Evolutionary conservation across 2,329 filamentous ascomycete genomes (phyloP).

Genomic region (Meredithiella fracta): DNA sequence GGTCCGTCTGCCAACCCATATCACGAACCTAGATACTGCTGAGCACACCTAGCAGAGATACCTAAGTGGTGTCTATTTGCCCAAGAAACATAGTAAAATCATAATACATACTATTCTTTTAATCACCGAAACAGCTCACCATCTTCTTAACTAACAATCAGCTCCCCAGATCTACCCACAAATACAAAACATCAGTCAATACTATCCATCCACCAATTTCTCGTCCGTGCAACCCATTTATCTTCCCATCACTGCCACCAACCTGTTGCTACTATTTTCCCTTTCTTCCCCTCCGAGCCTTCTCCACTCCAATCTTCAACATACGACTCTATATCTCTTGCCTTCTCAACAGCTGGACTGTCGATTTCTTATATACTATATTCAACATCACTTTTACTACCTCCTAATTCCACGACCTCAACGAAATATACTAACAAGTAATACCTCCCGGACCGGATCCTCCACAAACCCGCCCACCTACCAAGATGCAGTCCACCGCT

Average conservation of each 20-base stretch:
- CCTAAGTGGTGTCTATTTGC: too few species aligned
- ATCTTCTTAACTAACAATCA: background rate
- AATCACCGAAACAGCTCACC: background rate
- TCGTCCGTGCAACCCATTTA: slow-evolving; percentile 2
- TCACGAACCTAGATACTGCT: background rate
- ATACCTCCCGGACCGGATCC: background rate
- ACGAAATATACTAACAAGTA: background rate
- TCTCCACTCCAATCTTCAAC: background rate
- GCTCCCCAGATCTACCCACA: background rate
- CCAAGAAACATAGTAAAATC: too few species aligned
- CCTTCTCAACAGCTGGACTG: slow-evolving; percentile 7
- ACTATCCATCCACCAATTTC: background rate
- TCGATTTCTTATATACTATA: background rate
- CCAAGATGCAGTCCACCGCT: slow-evolving; percentile 26
- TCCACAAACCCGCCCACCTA: background rate
- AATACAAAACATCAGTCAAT: background rate
- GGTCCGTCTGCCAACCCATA: background rate
- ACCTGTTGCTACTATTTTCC: background rate
- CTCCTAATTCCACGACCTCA: background rate
- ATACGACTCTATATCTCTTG: background rate
- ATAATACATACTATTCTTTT: too few species aligned
- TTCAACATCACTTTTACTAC: background rate
- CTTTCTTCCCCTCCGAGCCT: background rate
- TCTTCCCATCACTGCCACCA: background rate
- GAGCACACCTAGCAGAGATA: too few species aligned